Conservation (phyloP, 2,329 filamentous ascomycete genomes). For the Aspergillus pseudoglaucus region DNA sequence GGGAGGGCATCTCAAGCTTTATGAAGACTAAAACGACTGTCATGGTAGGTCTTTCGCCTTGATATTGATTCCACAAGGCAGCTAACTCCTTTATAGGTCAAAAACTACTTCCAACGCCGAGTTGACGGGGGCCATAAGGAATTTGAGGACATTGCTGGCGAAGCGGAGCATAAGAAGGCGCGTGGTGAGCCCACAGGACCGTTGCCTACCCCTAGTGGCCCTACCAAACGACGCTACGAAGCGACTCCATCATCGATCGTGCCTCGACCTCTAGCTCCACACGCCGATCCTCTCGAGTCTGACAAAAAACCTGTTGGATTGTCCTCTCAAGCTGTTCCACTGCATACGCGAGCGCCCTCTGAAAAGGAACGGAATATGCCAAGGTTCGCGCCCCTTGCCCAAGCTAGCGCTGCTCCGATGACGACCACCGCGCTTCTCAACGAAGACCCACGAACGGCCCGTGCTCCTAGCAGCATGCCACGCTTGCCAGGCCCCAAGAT, state of each 20-base stretch:
- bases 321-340: slow-evolving; percentile 24
- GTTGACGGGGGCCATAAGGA: slow-evolving; percentile 39
- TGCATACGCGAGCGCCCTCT: slow-evolving; percentile 27
- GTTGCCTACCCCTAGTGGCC: slow-evolving; percentile 37
- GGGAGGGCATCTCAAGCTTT: slow-evolving; percentile 42
- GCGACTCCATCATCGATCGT: slow-evolving; percentile 36
- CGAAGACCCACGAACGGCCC: slow-evolving; percentile 32
- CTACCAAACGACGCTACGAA: slow-evolving; percentile 45
- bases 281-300: slow-evolving; percentile 28
- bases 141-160: slow-evolving; percentile 37
- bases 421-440: slow-evolving; percentile 19
- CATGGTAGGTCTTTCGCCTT: slow-evolving; percentile 36
- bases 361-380: slow-evolving; percentile 30
- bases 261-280: slow-evolving; percentile 38
- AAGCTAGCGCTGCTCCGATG: slow-evolving; percentile 28
- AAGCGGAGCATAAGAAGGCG: slow-evolving; percentile 39
- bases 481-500: slow-evolving; percentile 36
- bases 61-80: not conserved
- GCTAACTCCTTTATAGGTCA: slow-evolving; percentile 30
- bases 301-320: slow-evolving; percentile 24
- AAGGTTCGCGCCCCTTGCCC: slow-evolving; percentile 34
- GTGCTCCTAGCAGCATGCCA: slow-evolving; percentile 23
- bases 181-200: slow-evolving; percentile 40
- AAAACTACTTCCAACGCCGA: slow-evolving; percentile 44
- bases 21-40: slow-evolving; percentile 49